A percentile compares a stretch with the other conserved stretches of the same genome.
Evolutionary conservation across 2,329 filamentous ascomycete species (phyloP).

Genomic region (Monilinia aucupariae): DNA sequence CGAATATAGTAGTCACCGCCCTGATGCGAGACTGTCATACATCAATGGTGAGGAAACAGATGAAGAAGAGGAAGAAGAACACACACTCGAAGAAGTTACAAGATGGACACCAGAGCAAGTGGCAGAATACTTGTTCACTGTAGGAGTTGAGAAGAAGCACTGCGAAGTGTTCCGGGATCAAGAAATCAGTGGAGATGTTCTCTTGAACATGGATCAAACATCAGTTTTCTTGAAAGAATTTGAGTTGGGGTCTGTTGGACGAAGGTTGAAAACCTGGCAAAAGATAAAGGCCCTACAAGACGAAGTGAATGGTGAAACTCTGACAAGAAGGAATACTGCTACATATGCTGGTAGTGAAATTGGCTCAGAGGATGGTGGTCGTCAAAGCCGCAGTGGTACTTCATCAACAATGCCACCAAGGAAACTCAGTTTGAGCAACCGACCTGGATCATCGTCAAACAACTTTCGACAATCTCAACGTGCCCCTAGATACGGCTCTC

Average conservation of each 20-base stretch:
- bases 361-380: conserved; percentile 49
- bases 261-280: conserved; percentile 90
- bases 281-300: conserved; percentile 90
- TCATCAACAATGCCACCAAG: conserved; percentile 29
- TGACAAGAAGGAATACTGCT: conserved; percentile 48
- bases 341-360: conserved; percentile 55
- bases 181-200: conserved; percentile 89
- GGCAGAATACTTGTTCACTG: conserved; percentile 79
- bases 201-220: conserved; percentile 91
- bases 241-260: conserved; percentile 83
- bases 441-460: conserved; percentile 26
- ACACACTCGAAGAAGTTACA: conserved; percentile 68
- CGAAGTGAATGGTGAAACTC: conserved; percentile 59
- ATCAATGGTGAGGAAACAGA: conserved; percentile 94
- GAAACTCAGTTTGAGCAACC: conserved; percentile 31
- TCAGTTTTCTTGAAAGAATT: conserved; percentile 95
- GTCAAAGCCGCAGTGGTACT: conserved; percentile 39
- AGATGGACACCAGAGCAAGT: conserved; percentile 77
- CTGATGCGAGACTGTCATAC: conserved; percentile 76
- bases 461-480: conserved; percentile 32
- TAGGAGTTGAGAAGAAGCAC: conserved; percentile 80
- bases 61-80: conserved; percentile 73
- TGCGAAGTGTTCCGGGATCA: conserved; percentile 94
- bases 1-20: conserved; percentile 81
- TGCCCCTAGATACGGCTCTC: conserved; percentile 35